Base-by-base conservation (phyloP, 1,284 basidiomycete genomes). In the Lignosus rhinocerotis region DNA sequence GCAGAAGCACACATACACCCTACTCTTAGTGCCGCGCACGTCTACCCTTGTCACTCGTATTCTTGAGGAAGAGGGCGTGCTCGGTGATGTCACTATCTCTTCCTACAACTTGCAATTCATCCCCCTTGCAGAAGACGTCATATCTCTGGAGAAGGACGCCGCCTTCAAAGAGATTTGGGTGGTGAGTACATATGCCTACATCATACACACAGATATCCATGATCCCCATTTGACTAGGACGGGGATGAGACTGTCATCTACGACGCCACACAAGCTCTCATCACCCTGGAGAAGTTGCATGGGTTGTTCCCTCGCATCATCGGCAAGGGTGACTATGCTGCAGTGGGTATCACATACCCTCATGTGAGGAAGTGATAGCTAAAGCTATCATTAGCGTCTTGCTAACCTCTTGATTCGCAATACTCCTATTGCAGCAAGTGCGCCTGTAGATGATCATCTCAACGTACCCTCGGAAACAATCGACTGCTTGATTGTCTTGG, bases 81-180 rank as follows among this genome's bases (percentile, higher is more conserved):
- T 94, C 1, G 96, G 95, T 21, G 94, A 96, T 69, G 81, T 98
- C 47, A 87, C 84, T 2, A 82, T 98, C 14, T 85, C 88, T 19
- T 86, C 93, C 54, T 96, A 94, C 72, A 93, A 94, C 67, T 80
- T 98, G 38, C 94, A 96, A 66, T 93, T 98, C 69, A 93, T 98
- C 51, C 93, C 95, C 3, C 71, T 98, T 33, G 94, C 95, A 59
- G 86, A 93, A 33, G 96, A 99, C 71, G 85, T 97, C 51, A 77
- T 98, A 44, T 95, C 93, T 1, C 74, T 98, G 38, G 96, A 98
- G 75, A 78, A 89, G 66, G 92, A 94, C 50, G 82, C 82, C 62
- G 87, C 91, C 0, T 92, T 94, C 73, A 88, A 87, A 70, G 92
- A 94, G 69, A 76, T 96, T 41, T 94, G 89, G 84, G 84, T 94